Percentiles rank a stretch among this genome's conserved stretches.
Conservation (phyloP, 139 green algal species). For the Pedinophyceae sp. region DNA sequence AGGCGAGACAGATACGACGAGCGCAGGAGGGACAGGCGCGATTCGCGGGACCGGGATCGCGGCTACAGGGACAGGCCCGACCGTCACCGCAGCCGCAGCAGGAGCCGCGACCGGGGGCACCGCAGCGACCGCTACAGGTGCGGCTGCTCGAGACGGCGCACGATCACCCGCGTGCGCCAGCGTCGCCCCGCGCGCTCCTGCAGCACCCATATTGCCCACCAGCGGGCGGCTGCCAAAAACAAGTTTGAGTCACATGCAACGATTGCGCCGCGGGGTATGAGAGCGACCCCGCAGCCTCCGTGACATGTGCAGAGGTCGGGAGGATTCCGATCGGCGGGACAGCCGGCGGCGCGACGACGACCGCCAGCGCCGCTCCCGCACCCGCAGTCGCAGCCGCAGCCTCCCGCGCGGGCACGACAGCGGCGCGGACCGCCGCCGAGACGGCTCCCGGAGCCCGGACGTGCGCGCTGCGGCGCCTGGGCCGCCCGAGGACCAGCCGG, state of each 20-base stretch:
- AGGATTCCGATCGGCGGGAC: too few relatives aligned
- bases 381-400: too few relatives aligned
- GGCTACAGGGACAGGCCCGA: slow-evolving; percentile 8
- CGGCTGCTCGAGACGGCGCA: slow-evolving; percentile 1
- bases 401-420: too few relatives aligned
- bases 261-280: slow-evolving; percentile 3
- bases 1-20: too few relatives aligned
- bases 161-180: too few relatives aligned
- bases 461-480: too few relatives aligned
- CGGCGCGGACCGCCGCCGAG: too few relatives aligned
- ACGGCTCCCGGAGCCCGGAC: too few relatives aligned
- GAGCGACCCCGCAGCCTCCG: slow-evolving; percentile 10
- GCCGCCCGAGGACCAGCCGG: slow-evolving; percentile 8
- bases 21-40: slow-evolving; percentile 4
- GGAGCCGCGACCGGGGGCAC: slow-evolving; percentile 2
- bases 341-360: too few relatives aligned
- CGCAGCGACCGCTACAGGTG: slow-evolving; percentile 4
- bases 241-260: slow-evolving; percentile 6
- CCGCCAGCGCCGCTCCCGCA: too few relatives aligned
- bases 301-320: slow-evolving; percentile 4
- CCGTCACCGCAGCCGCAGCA: slow-evolving; percentile 1
- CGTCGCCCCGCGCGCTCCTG: too few relatives aligned
- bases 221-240: slow-evolving; percentile 6
- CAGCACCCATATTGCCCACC: too few relatives aligned
- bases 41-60: slow-evolving; percentile 2